Base-by-base conservation (phyloP, 1,284 basidiomycete species). In the Tremellales sp. region DNA sequence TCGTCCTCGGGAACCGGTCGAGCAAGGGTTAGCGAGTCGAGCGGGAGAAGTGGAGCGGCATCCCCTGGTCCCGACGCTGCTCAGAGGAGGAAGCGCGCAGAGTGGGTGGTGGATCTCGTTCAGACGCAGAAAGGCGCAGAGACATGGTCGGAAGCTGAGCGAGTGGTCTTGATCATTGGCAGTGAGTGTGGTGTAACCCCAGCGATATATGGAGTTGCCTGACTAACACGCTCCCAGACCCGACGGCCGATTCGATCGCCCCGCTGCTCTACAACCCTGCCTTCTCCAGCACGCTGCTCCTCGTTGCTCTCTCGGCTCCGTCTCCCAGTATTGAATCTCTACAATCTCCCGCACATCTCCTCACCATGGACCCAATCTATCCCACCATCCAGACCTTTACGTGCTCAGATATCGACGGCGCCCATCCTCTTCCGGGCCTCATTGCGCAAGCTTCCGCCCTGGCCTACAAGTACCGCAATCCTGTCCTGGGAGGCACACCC, bases 101-200 rank as follows among this genome's bases (percentile, higher is more conserved):
- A 51, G 5, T 68, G 66, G 66, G 43, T 63, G 1, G 38, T 63
- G 2, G 66, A 68, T 44, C 38, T 57, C 7, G 24, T 50, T 5
- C 57, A 62, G 41, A 45, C 54, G 3, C 51, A 48, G 13, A 51
- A 49, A 8, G 63, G 60, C 3, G 49, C 53, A 5, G 58, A 61
- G 6, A 41, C 41, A 13, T 68, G 66, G 66, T 33, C 29, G 8
- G 47, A 56, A 9, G 31, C 45, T 9, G 50, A 53, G 5, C 47
- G 66, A 9, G 58, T 65, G 7, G 51, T 68, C 3, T 43, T 68
- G 5, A 49, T 65, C 16, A 49, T 68, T 26, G 66, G 66, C 28
- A 47, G 66, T 68, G 43, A 56, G 58, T 60, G 8, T 19, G 40
- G 31, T 5, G 25, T 37, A 21, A 33, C 16, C 35, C 28, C 25